Evolutionary conservation across 1,284 basidiomycete species (phyloP), one percentile per base, ranked within the genome.

Genomic region (Tylopilus sp.): DNA sequence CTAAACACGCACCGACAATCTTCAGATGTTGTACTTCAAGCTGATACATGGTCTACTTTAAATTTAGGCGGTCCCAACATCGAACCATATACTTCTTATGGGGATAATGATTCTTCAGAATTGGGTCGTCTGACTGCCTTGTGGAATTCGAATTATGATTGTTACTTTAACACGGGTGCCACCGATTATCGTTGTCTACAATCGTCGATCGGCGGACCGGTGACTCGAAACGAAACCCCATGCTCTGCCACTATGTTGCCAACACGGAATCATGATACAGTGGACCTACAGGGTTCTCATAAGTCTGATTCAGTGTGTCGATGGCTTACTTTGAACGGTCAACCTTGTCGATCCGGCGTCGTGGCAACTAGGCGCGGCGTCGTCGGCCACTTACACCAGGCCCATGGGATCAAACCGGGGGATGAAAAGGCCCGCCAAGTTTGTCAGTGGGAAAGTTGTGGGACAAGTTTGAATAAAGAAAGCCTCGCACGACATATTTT

Each of bases 401-500:
- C 2, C 0, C 74, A 74, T 32, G 57, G 56, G 2, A 60, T 74
- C 51, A 61, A n/a, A 39, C 41, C 69, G 0, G 66, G 75, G 3
- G 65, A 74, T 6, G 75, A 77, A 13, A 74, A 77, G 5, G 18
- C 53, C 7, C 65, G 63, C 2, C 61, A 62, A 51, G 13, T 6
- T 6, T 74, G 73, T 55, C 9, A n/a, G 9, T 74, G 74, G 73
- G 53, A 65, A 2, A 33, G 32, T 4, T 76, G 73, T 29, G 36
- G 1, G 15, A 65, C 24, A 33, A 33, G 3, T 4, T 59, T 74
- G 64, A 74, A 77, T 12, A 75, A 64, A 24, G 75, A 77, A 51
- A 77, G 75, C 39, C 49, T 74, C 6, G 59, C 60, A 15, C 70
- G 73, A 9, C 73, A 77, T 29, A 66, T 75, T 33, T 24, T 70